A percentile compares a stretch with the other conserved stretches of the same genome.
Conservation (phyloP, 1,284 basidiomycete species). For the Moesziomyces sp. region DNA sequence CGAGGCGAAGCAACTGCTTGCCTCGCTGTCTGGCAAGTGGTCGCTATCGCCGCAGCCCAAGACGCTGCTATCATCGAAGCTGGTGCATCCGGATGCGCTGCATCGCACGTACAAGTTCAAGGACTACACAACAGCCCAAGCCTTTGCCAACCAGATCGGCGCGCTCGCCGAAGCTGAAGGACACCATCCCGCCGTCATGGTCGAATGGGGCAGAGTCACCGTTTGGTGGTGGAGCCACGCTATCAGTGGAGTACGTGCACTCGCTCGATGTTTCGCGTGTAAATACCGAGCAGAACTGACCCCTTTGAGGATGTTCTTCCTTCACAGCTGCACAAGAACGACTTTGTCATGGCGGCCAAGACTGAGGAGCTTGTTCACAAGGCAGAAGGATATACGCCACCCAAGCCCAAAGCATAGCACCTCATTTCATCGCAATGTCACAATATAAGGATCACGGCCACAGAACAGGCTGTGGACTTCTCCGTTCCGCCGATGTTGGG, state of each 20-base stretch:
- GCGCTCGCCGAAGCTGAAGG: slow-evolving; percentile 55
- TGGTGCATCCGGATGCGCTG: slow-evolving; percentile 37
- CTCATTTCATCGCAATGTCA: background rate
- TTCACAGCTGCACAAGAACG: slow-evolving; percentile 62
- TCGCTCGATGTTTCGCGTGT: background rate
- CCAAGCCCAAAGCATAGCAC: slow-evolving; percentile 20
- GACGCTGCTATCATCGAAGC: slow-evolving; percentile 20
- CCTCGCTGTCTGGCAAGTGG: slow-evolving; percentile 46
- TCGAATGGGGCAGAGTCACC: slow-evolving; percentile 63
- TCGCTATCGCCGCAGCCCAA: slow-evolving; percentile 47
- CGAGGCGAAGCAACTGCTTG: slow-evolving; percentile 29
- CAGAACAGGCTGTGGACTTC: background rate
- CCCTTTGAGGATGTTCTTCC: background rate
- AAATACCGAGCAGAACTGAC: background rate
- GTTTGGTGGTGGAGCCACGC: slow-evolving; percentile 67
- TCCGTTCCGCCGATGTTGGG: too few species aligned
- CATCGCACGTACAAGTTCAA: slow-evolving; percentile 60
- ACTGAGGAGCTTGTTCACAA: slow-evolving; percentile 56
- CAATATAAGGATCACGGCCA: slow-evolving; percentile 2
- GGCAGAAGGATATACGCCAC: slow-evolving; percentile 54
- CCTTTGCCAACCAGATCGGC: slow-evolving; percentile 52
- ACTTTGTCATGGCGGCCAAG: slow-evolving; percentile 66
- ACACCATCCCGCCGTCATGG: slow-evolving; percentile 63
- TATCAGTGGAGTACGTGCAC: slow-evolving; percentile 55
- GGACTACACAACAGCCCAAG: slow-evolving; percentile 53